A percentile compares a stretch with the other conserved stretches of the same genome.
Conservation (phyloP, 2,329 filamentous ascomycete genomes). For the Pyricularia sp. region DNA sequence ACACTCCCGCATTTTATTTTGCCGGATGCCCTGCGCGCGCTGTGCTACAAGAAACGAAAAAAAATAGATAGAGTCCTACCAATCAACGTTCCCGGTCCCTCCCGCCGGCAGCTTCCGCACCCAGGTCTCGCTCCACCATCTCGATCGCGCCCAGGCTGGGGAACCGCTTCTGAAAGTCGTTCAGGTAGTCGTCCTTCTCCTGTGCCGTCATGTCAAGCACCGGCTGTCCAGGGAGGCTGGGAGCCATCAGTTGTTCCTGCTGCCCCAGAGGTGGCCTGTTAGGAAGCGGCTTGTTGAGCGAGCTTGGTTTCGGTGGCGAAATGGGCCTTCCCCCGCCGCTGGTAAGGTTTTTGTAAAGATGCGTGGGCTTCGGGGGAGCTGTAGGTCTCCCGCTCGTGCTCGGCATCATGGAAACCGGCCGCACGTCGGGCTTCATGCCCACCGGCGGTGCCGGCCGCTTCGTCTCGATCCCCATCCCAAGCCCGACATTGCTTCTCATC, state of each 20-base stretch:
- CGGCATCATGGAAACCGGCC: slow-evolving; percentile 8
- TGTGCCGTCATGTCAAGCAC: slow-evolving; percentile 44
- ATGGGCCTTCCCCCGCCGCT: slow-evolving; percentile 22
- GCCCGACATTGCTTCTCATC: slow-evolving; percentile 8
- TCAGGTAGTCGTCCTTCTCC: slow-evolving; percentile 56
- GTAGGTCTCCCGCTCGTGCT: slow-evolving; percentile 28
- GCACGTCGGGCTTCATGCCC: slow-evolving; percentile 10
- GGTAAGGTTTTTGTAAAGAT: slow-evolving; percentile 47
- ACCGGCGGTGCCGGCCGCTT: slow-evolving; percentile 8
- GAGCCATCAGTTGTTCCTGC: slow-evolving; percentile 25
- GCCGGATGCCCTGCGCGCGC: background rate
- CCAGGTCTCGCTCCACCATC: slow-evolving; percentile 67
- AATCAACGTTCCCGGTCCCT: slow-evolving; percentile 2
- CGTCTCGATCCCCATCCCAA: background rate
- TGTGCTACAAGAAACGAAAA: background rate
- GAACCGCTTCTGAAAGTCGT: slow-evolving; percentile 73
- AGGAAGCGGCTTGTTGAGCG: slow-evolving; percentile 12
- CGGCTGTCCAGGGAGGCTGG: slow-evolving; percentile 37
- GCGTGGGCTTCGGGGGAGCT: slow-evolving; percentile 52
- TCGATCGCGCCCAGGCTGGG: slow-evolving; percentile 79
- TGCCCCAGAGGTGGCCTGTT: slow-evolving; percentile 12
- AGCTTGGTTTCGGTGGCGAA: slow-evolving; percentile 35
- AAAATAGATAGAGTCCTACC: background rate
- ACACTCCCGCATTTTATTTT: background rate
- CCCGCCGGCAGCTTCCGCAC: slow-evolving; percentile 21